Conservation (phyloP, 2,329 filamentous ascomycete genomes). For the Immersiporthe knoxdaviesiana region DNA sequence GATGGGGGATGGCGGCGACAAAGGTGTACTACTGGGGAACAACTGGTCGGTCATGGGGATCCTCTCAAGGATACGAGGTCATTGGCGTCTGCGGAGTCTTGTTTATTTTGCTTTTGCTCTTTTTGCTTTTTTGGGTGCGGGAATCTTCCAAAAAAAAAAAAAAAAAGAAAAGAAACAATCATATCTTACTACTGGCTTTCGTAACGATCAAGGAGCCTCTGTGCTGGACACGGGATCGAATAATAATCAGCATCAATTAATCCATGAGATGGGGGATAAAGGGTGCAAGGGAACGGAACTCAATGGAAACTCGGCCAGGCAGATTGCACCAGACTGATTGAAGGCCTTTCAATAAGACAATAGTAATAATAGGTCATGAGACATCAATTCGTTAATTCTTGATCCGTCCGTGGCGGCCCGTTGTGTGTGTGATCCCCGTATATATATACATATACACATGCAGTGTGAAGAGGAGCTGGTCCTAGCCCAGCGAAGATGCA, state of each 20-base stretch:
- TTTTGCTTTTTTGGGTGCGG: background rate
- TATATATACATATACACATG: background rate
- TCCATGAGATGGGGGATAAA: background rate
- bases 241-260: background rate
- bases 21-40: background rate
- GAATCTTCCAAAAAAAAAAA: background rate
- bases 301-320: background rate
- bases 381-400: background rate
- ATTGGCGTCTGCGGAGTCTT: background rate
- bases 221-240: constrained; percentile 13
- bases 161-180: too few species aligned
- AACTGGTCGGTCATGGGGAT: background rate
- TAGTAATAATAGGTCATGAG: background rate
- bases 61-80: background rate
- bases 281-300: background rate
- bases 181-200: background rate
- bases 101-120: background rate
- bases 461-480: background rate
- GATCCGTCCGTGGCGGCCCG: background rate
- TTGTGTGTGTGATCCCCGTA: background rate
- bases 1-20: background rate
- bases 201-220: background rate
- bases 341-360: background rate
- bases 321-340: constrained; percentile 1
- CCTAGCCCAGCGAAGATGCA: too few species aligned